Evolutionary conservation across 768 basidiomycete species (phyloP), one percentile per base, ranked within the genome.

Genomic region (Leccinum subgranulosum): DNA sequence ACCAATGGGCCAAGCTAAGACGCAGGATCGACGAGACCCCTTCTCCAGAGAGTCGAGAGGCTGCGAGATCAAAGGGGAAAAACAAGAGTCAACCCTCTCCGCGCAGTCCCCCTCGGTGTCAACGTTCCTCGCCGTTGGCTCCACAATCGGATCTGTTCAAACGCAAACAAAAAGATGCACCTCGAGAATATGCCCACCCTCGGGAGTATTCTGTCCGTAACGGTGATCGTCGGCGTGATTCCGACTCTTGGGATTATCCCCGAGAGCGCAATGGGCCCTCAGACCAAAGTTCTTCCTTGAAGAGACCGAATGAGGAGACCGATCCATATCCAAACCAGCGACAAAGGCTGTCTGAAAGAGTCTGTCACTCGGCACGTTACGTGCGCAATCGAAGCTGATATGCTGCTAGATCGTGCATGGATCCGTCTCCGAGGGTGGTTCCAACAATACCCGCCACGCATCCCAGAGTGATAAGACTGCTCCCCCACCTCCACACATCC

Each of bases 121-220:
- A 60, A 17, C 61, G 62, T 58, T 75, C 73, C 54, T 69, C 73
- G 34, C 76, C 81, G 9, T 61, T 80, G 53, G 67, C 72, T 28
- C 68, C 81, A 25, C 81, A 82, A 62, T 68, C 73, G 21, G 80
- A 81, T 61, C 63, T 77, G 51, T 82, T 78, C 60, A 75, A 62
- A 50, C 69, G 64, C 55, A 72, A 67, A 56, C 66, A 64, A 31
- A 66, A 61, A 15, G 68, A 64, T 43, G 17, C 21, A 21, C 49
- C 58, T 49, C 69, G 71, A 6, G 70, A 61, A 54, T 51, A 55
- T n/a, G 70, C 64, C 27, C 60, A 54, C 19, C 41, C 41, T 57
- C 55, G 60, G 28, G 64, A 69, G 17, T 62, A 66, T 60, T 41
- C 65, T 48, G 19, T 45, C 33, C 60, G 63, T 31, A 63, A 57